These are phyloP conservation scores for Aeschynomene evenia DNA, from an alignment of 306 rosid genomes.

Conservation along the genomic window DNA sequence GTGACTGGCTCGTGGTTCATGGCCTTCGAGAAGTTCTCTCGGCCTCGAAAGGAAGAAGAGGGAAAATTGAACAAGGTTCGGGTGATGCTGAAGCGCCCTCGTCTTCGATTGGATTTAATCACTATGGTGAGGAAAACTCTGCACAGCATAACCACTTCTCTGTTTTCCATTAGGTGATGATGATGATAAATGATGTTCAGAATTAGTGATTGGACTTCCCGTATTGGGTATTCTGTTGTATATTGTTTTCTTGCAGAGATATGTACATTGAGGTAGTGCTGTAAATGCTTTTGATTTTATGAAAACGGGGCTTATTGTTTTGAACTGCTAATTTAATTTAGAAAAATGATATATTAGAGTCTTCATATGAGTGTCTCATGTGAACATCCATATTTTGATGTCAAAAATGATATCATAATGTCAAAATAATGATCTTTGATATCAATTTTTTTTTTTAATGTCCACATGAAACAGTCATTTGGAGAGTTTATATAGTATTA, in stretches of 20 bases:
- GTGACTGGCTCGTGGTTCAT: slow-evolving; percentile 37
- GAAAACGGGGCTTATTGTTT: background rate
- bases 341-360: too few relatives aligned
- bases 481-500: too few relatives aligned
- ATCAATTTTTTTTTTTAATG: too few relatives aligned
- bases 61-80: background rate
- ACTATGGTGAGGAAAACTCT: background rate
- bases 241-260: background rate
- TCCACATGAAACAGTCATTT: too few relatives aligned
- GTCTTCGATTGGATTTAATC: background rate
- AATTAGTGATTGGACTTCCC: too few relatives aligned
- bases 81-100: background rate
- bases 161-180: slow-evolving; percentile 4
- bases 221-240: background rate
- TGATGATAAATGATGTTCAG: background rate
- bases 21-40: background rate
- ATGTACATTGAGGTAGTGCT: background rate
- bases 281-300: background rate
- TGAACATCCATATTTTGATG: too few relatives aligned
- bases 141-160: slow-evolving; percentile 1
- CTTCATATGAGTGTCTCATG: too few relatives aligned
- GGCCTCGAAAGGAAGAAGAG: background rate
- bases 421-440: too few relatives aligned
- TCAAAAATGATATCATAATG: too few relatives aligned
- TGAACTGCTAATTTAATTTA: too few relatives aligned